Evolutionary conservation across 768 basidiomycete species (phyloP), one percentile per base, ranked within the genome.

Genomic region (Suillus alpinus): DNA sequence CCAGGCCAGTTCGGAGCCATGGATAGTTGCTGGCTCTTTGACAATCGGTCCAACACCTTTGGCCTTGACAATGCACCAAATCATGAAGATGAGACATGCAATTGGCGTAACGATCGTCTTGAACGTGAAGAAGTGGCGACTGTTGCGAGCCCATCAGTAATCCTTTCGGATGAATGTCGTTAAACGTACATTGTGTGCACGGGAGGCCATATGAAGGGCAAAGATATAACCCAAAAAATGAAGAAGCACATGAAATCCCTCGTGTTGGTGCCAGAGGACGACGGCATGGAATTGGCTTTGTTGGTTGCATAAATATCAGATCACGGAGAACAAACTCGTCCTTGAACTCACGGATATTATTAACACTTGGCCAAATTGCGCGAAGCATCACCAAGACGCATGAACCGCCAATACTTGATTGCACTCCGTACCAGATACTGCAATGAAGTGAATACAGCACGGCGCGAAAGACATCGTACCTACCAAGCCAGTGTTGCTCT

Each of bases 161-260:
- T 58, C 36, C 23, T 40, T 16, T 47, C 0, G 16, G n/a, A 53
- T n/a, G 41, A 55, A 46, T 53, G 41, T 37, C 58, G 56, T 50
- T 40, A 14, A 52, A 70, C 82, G 39, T 69, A 86, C 86, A 89
- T 86, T 69, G 86, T 80, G 76, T 92, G 88, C 49, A 90, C 85
- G 3, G 88, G 88, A 65, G 88, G 86, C 86, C 86, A 89, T 64
- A 91, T 87, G 9, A 85, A 86, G 18, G 87, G 88, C 31, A 91
- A 81, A 36, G 85, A 87, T 53, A 89, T 80, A 18, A 91, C 73
- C 86, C 88, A 91, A 78, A 91, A 92, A 59, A 92, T 80, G 79
- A 92, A 85, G 81, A 92, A 92, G 59, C 83, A 83, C 76, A 90
- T 77, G 65, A 87, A 88, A 75, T 88, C 84, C 53, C 81, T 80